Base-by-base conservation (phyloP, 2,329 filamentous ascomycete genomes). In the Paracoccidioides brasiliensis region DNA sequence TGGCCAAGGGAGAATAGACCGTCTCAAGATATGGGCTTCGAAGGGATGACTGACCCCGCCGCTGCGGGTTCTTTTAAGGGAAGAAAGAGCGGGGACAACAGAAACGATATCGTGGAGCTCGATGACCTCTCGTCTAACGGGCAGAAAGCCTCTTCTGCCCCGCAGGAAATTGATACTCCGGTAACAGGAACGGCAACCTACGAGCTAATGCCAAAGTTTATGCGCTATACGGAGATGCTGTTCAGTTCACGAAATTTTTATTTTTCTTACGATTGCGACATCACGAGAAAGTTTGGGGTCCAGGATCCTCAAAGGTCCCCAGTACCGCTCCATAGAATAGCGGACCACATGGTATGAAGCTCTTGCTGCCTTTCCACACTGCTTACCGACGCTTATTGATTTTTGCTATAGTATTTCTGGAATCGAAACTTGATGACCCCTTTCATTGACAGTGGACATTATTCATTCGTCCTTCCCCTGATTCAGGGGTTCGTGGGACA, bases 401-500 rank as follows among this genome's bases (percentile, higher is more conserved):
- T 33, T 22, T 44, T 41, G 3, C 7, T 37, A 22, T 58, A 82
- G 66, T 97, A 85, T 70, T 97, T 96, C 69, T 98, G 93, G 91
- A 98, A 98, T 65, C 79, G 78, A 32, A 78, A 89, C 65, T 78
- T 96, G 12, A 73, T 88, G 32, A 72, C 79, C 33, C 84, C 86
- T 0, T 90, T 98, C 58, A 80, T 89, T 50, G 79, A 86, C 15
- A 78, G 80, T n/a, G 83, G 86, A 0, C 81, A 88, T 28, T 81
- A 89, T 62, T 74, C 76, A 0, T 78, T 95, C 54, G 78, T 86
- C 0, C 72, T 97, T 28, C 93, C 93, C 1, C 63, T 98, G 3
- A 86, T 98, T 71, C 93, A 97, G 70, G 93, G 93, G 0, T 98
- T 97, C 63, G 82, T 98, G 22, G 91, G 91, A 1, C 93, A 97